Conservation (phyloP, 495 filamentous ascomycete genomes). For the Penicillium nucicola region DNA sequence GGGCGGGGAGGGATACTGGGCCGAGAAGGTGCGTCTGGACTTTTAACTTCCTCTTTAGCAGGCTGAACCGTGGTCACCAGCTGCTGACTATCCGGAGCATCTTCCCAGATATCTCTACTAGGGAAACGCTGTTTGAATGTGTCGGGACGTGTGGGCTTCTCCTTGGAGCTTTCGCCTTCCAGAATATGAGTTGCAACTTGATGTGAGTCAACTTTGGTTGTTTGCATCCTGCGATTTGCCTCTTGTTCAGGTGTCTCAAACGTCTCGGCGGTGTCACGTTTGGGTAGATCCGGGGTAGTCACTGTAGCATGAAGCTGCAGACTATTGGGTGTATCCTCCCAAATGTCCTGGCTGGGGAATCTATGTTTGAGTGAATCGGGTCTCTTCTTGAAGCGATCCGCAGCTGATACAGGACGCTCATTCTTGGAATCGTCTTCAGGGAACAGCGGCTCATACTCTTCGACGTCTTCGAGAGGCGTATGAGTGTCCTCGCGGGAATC, state of each 20-base stretch:
- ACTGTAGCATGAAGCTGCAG: slow-evolving; percentile 81
- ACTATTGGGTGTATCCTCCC: slow-evolving; percentile 94
- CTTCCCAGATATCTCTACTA: slow-evolving; percentile 96
- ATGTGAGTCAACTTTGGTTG: slow-evolving; percentile 45
- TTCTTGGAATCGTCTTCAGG: slow-evolving; percentile 73
- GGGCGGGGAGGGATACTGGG: slow-evolving; percentile 44
- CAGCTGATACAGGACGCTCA: slow-evolving; percentile 50
- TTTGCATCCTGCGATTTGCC: slow-evolving; percentile 45
- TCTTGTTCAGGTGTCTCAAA: slow-evolving; percentile 61
- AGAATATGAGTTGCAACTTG: slow-evolving; percentile 42
- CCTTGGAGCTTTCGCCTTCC: slow-evolving; percentile 24
- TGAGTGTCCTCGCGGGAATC: slow-evolving; percentile 51
- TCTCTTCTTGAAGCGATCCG: slow-evolving; percentile 59
- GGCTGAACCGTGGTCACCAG: slow-evolving; percentile 78
- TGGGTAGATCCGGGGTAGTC: slow-evolving; percentile 64
- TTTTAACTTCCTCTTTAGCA: slow-evolving; percentile 44
- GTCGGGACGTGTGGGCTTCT: slow-evolving; percentile 49
- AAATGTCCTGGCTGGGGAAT: slow-evolving; percentile 92
- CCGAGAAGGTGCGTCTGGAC: slow-evolving; percentile 37
- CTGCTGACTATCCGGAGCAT: slow-evolving; percentile 78
- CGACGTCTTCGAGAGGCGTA: slow-evolving; percentile 81
- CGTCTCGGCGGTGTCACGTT: slow-evolving; percentile 18
- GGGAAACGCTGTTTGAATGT: slow-evolving; percentile 74
- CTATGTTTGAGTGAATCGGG: slow-evolving; percentile 63
- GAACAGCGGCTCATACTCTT: slow-evolving; percentile 95